Evolutionary conservation across 176 grass and related monocot genomes (phyloP).

Genomic region (Zoysia pacifica): DNA sequence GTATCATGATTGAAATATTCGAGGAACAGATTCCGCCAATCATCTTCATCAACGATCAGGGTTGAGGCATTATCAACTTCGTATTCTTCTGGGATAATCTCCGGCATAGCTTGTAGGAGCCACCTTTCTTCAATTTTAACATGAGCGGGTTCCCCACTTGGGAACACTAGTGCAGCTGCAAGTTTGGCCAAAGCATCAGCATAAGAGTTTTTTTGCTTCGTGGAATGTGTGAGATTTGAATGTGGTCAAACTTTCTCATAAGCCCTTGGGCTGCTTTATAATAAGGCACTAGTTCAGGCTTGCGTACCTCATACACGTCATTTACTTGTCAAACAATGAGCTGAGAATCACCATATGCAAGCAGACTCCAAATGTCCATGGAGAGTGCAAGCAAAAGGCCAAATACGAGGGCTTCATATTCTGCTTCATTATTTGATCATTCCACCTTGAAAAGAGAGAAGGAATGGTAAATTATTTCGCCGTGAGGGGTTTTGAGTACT

Average conservation of each 20-base stretch:
- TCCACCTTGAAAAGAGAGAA: background rate
- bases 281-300: background rate
- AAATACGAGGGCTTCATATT: background rate
- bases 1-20: background rate
- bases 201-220: background rate
- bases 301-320: background rate
- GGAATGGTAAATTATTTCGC: background rate
- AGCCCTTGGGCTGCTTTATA: background rate
- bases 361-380: background rate
- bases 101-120: background rate
- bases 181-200: background rate
- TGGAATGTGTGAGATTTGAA: background rate
- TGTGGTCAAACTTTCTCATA: background rate
- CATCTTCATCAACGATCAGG: rapidly evolving
- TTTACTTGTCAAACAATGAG: background rate
- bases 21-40: background rate
- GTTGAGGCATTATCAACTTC: background rate
- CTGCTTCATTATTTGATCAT: background rate
- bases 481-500: background rate
- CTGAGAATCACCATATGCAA: background rate
- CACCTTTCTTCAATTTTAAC: background rate
- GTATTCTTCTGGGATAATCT: background rate
- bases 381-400: background rate
- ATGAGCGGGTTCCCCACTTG: rapidly evolving
- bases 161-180: background rate